Evolutionary conservation across 257 asterid genomes (phyloP).

Genomic region (Rehmannia glutinosa): DNA sequence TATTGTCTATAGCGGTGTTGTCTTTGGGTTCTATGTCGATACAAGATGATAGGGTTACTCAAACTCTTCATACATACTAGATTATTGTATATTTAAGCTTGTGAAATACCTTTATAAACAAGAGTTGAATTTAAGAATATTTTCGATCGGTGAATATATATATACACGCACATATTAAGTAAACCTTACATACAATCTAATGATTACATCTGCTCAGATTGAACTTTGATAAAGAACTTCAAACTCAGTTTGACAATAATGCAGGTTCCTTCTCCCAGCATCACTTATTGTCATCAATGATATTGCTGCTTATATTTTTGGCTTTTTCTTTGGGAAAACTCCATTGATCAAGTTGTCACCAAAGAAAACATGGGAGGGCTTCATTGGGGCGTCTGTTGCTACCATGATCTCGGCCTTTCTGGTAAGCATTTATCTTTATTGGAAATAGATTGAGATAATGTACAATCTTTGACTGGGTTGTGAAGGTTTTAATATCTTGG

Average conservation of each 20-base stretch:
- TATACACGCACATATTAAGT: too few relatives aligned
- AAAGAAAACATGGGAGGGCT: slow-evolving; percentile 96
- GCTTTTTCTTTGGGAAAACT: slow-evolving; percentile 87
- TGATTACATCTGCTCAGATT: not conserved
- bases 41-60: too few relatives aligned
- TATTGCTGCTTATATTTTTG: slow-evolving; percentile 80
- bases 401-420: slow-evolving; percentile 75
- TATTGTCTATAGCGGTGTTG: too few relatives aligned
- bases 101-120: too few relatives aligned
- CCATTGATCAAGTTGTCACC: slow-evolving; percentile 86
- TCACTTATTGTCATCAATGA: slow-evolving; percentile 82
- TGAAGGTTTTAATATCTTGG: too few relatives aligned
- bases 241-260: slow-evolving; percentile 22
- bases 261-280: slow-evolving; percentile 99
- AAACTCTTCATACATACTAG: too few relatives aligned
- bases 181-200: not conserved
- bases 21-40: too few relatives aligned
- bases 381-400: slow-evolving; percentile 84
- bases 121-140: too few relatives aligned
- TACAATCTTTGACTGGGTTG: slow-evolving; percentile 1
- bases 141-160: too few relatives aligned
- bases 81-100: too few relatives aligned
- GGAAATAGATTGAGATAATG: slow-evolving; percentile 2
- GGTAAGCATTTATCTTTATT: slow-evolving; percentile 37
- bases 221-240: slow-evolving; percentile 23